These are phyloP conservation scores for Penicillium sp. DNA, from an alignment of 2,329 filamentous ascomycete genomes.

Conservation along the genomic window DNA sequence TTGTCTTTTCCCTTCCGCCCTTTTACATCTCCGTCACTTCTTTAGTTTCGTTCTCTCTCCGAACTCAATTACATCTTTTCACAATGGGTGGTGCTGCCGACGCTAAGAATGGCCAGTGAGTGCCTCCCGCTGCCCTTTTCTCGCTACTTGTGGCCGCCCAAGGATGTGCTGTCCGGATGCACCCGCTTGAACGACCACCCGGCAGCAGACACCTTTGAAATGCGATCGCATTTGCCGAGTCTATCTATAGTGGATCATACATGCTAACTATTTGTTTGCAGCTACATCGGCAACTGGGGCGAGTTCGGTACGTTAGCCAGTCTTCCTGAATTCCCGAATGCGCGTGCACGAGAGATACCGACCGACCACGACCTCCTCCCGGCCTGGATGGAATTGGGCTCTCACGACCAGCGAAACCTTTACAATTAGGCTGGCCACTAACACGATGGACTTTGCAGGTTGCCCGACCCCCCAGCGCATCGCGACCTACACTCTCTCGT, in stretches of 20 bases:
- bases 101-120: constrained; percentile 45
- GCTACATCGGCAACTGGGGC: constrained; percentile 72
- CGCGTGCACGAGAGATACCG: constrained; percentile 6
- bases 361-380: neutral
- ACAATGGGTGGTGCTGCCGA: constrained; percentile 40
- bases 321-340: constrained; percentile 15
- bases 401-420: neutral
- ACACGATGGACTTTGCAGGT: constrained; percentile 16
- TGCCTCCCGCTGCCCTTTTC: constrained; percentile 12
- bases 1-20: constrained; percentile 26
- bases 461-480: constrained; percentile 53
- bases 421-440: neutral
- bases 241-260: neutral
- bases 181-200: constrained; percentile 15
- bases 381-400: neutral
- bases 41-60: constrained; percentile 12
- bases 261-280: constrained; percentile 39
- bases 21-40: constrained; percentile 13
- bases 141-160: constrained; percentile 1
- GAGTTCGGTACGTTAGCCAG: constrained; percentile 61
- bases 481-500: constrained; percentile 67
- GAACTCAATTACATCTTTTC: constrained; percentile 17
- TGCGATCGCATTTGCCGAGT: neutral
- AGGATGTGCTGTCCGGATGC: constrained; percentile 15
- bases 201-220: neutral